Percentiles rank a stretch among this genome's conserved stretches.
These are phyloP conservation scores for Lasiodiplodia citricola DNA, from an alignment of 2,329 filamentous ascomycete genomes.

Conservation along the genomic window DNA sequence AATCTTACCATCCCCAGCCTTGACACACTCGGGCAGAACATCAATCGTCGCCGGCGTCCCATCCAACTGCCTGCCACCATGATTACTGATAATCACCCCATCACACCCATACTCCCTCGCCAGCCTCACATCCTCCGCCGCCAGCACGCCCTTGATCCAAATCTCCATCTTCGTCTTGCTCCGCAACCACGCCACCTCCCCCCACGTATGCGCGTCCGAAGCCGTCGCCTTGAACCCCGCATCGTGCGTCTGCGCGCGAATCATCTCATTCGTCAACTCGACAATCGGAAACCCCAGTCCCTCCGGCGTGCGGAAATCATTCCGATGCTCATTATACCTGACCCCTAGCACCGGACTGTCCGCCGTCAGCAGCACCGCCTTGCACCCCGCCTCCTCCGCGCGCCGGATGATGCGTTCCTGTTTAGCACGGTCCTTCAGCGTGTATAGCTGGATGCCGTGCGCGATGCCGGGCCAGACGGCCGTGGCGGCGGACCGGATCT, in stretches of 20 bases:
- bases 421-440: conserved; percentile 56
- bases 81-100: conserved; percentile 49
- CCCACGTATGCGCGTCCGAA: conserved; percentile 34
- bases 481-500: conserved; percentile 53
- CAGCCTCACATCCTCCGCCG: conserved; percentile 55
- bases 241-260: conserved; percentile 37
- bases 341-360: conserved; percentile 6
- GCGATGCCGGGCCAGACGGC: conserved; percentile 36
- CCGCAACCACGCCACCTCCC: conserved; percentile 27
- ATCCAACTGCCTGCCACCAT: conserved; percentile 37
- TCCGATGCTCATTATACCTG: not conserved
- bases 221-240: conserved; percentile 36
- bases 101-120: conserved; percentile 54
- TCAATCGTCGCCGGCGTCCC: conserved; percentile 35
- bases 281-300: conserved; percentile 37
- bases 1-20: conserved; percentile 45
- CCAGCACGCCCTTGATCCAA: conserved; percentile 52
- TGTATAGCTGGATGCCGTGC: conserved; percentile 51
- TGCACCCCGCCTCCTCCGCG: not conserved
- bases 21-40: conserved; percentile 59
- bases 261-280: conserved; percentile 32
- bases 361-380: not conserved
- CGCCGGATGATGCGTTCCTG: conserved; percentile 29
- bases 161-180: conserved; percentile 37
- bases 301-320: conserved; percentile 26